Percentiles rank a stretch among this genome's conserved stretches.
Conservation (phyloP, 352 stramenopile species). For the Poterioochromonas sp. region DNA sequence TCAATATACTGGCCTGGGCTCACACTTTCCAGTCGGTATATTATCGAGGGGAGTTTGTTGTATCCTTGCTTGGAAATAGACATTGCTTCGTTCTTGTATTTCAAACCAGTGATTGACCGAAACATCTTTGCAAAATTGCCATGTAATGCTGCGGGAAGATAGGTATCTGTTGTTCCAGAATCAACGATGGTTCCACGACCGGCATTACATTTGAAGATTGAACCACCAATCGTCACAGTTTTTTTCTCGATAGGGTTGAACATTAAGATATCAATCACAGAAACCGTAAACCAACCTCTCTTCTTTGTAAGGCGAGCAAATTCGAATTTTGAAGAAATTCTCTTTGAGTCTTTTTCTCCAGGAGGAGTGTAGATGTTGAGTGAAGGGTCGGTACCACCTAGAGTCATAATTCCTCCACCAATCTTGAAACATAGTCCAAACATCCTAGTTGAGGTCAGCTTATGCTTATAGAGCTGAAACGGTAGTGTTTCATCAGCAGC, state of each 20-base stretch:
- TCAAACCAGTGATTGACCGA: conserved; percentile 44
- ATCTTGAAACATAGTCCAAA: conserved; percentile 84
- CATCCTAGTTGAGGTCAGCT: conserved; percentile 64
- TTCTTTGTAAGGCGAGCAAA: conserved; percentile 9
- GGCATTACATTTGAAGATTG: conserved; percentile 47
- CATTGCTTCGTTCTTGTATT: conserved; percentile 27
- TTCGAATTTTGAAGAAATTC: background rate
- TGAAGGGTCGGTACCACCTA: conserved; percentile 65
- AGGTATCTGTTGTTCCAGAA: conserved; percentile 62
- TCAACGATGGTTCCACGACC: conserved; percentile 66
- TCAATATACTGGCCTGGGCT: background rate
- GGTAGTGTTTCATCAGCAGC: conserved; percentile 16
- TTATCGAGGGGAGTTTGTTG: conserved; percentile 38
- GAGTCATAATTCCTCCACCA: conserved; percentile 73
- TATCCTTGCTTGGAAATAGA: conserved; percentile 37
- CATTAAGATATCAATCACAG: conserved; percentile 30
- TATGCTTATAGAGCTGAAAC: conserved; percentile 71
- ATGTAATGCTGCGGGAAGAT: conserved; percentile 49
- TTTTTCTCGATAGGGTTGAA: conserved; percentile 31
- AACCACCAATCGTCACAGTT: conserved; percentile 33
- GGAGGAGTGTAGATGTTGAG: conserved; percentile 48
- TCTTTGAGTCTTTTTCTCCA: conserved; percentile 35
- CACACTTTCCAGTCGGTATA: conserved; percentile 39
- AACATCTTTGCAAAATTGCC: conserved; percentile 53
- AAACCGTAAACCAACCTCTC: conserved; percentile 33